Evolutionary conservation across 1,139 yeast genomes (phyloP), one percentile per base, ranked within the genome.

Genomic region (Yamadazyma triangularis): DNA sequence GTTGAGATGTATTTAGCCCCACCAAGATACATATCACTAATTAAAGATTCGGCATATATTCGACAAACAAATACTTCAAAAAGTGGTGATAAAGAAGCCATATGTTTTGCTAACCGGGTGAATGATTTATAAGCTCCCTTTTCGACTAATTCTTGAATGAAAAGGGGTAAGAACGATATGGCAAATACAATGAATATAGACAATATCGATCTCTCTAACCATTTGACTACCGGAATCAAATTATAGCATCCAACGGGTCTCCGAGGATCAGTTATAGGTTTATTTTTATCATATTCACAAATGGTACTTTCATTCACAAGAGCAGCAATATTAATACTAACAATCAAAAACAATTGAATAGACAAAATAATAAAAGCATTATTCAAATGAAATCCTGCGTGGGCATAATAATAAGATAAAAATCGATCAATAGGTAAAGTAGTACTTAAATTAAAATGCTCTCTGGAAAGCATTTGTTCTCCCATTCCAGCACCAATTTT

Each of bases 401-500:
- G 79, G 0, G 78, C 79, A 50, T 71, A 73, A 40, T 67, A 73
- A 42, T 73, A 71, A 0, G 77, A 70, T 22, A 73, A 51, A 44
- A 73, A 70, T 31, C 79, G 47, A 42, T 73, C 77, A 26, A 72
- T 48, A 2, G 77, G 76, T 16, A 73, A 47, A 27, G 63, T 71
- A 2, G 73, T 56, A 4, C 77, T 70, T 24, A 73, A 46, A 35
- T 70, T 70, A 40, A 64, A 73, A 42, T 71, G 73, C 38, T 73
- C 79, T 34, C 78, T 51, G 0, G 77, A 70, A 9, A 73, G 56
- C 58, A 70, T 65, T 41, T 73, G 79, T 42, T 73, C 79, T 4
- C 77, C 77, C 78, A 73, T 73, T 4, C 79, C 79, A 8, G 78
- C 73, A 1, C 79, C 79, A 39, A 73, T 72, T 37, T 73, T 73